Base-by-base conservation (phyloP, 2,329 filamentous ascomycete genomes). In the Beauveria scarabaeidicola region DNA sequence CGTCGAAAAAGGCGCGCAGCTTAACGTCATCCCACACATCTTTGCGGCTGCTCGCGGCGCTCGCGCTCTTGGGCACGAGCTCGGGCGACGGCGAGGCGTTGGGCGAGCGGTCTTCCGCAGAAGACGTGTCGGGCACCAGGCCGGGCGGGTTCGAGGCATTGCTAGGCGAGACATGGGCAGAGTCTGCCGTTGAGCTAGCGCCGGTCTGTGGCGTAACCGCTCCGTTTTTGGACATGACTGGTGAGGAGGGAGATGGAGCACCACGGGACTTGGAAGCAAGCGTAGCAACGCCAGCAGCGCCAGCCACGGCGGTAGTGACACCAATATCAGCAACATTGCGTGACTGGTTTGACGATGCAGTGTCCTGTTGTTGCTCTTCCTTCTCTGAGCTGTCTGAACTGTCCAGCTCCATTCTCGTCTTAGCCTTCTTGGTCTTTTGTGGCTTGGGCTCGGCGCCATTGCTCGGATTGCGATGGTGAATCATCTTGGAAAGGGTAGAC, bases 1-100 rank as follows among this genome's bases (percentile, higher is more conserved):
- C 91, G 65, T 97, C 93, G 67, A 97, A 88, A 74, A 97, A 99
- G 15, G 89, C 87, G 61, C 91, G 85, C 29, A 99, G 81, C 66
- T 86, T 90, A 59, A 85, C 81, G 72, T 97, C 93, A 63, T 91
- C 93, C 94, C 94, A 99, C 61, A 68, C 43, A 64, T 77, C 69
- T 62, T 73, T 68, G 66, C 78, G 73, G 38, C 64, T 67, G 23
- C 64, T 66, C 64, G 73, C 63, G 67, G 73, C 70, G 19, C 68
- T 67, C 23, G 68, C 70, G 41, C 72, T 74, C 38, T 78, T 77
- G 10, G 73, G 73, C 25, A 80, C 74, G 8, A 84, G 74, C 64
- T 87, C 85, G 1, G 84, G 83, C 10, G 85, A 87, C 4, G 85
- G 82, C 21, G 87, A 86, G 3, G 84, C 86, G 29, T 81, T 74